Evolutionary conservation across 345 rosid species (phyloP), one percentile per base, ranked within the genome.

Genomic region (Citrus unshiu): DNA sequence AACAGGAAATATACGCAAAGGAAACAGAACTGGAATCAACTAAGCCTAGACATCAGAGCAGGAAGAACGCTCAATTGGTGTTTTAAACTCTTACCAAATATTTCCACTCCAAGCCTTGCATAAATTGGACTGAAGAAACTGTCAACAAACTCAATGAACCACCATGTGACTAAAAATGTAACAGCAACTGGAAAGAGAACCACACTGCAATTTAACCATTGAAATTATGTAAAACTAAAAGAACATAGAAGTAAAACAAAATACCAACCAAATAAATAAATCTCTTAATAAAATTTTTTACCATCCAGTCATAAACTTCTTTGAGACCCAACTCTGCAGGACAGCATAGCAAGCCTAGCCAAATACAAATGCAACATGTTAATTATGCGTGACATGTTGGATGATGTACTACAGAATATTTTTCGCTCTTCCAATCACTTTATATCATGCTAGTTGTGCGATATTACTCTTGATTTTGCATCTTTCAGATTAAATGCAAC

Each of bases 291-390:
- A 77, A 71, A 72, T 65, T 71, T 39, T 40, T 82, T 87, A 94
- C 97, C 94, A 92, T 89, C 95, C 98, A 72, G 95, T 92, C 92
- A 94, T 94, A 85, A 94, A 94, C 90, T 92, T 93, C 91, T 90
- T 92, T 1, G 98, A 93, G 62, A 84, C 92, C 98, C 98, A 93
- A 83, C 98, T 93, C 79, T 92, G 97, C 13, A 93, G 87, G 82
- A 92, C 95, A 72, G 86, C 94, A 84, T 87, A 92, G 80, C 92
- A 93, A 72, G 95, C 98, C 96, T 93, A 88, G 66, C n/a, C 65
- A 79, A 80, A 80, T 25, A 46, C 62, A 81, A 86, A 51, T 51
- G 57, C 57, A 51, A 54, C 4, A 80, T 72, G 9, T 25, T 59
- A 72, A 74, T 32, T 40, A 63, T n/a, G 25, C 3, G 22, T 40